Percentiles rank a stretch among this genome's conserved stretches.
Conservation (phyloP, 306 rosid species). For the Rosa persica region DNA sequence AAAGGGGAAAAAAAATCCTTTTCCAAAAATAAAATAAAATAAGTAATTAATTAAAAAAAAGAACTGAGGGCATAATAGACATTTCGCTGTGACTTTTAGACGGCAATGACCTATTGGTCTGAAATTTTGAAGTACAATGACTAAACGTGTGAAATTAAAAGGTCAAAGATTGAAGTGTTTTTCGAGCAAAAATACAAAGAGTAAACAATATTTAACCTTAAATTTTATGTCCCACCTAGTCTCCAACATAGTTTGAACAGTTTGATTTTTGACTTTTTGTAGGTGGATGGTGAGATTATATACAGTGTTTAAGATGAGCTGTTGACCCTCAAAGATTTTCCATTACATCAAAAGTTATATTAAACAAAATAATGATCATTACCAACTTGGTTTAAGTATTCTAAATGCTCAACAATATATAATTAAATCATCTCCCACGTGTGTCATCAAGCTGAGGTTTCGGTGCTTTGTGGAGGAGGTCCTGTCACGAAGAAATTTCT, state of each 20-base stretch:
- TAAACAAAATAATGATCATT: slow-evolving; percentile 2
- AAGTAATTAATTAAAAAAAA: no score
- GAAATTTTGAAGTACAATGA: no score
- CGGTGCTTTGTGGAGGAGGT: slow-evolving; percentile 9
- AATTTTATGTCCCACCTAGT: background rate
- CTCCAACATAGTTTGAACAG: background rate
- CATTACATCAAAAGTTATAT: background rate
- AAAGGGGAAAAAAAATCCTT: no score
- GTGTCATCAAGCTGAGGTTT: slow-evolving; percentile 4
- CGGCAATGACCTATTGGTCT: no score
- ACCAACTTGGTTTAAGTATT: slow-evolving; percentile 19
- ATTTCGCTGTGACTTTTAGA: no score
- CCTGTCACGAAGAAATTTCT: background rate
- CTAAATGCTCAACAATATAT: slow-evolving; percentile 10
- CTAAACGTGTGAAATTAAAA: no score
- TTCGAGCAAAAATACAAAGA: no score
- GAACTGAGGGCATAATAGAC: no score
- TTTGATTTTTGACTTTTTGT: slow-evolving; percentile 1
- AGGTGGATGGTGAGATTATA: background rate
- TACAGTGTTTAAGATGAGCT: slow-evolving; percentile 12
- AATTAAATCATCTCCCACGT: background rate
- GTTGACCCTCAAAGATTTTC: slow-evolving; percentile 21
- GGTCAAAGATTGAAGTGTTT: no score
- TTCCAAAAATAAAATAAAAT: no score
- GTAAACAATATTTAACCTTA: no score